Base-by-base conservation (phyloP, 495 filamentous ascomycete species). In the Aspergillus baeticus region DNA sequence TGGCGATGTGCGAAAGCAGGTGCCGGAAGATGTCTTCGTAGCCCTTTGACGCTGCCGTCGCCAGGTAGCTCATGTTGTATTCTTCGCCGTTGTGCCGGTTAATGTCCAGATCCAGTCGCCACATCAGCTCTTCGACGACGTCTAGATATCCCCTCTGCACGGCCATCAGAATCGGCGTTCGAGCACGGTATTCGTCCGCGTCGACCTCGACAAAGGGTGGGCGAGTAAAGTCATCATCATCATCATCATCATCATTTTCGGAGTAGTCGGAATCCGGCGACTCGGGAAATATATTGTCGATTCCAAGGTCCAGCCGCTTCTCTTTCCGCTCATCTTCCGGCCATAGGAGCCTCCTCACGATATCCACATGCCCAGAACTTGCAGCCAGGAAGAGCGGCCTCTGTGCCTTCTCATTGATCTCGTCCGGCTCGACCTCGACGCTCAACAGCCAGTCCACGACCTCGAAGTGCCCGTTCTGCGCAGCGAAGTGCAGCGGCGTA, bases 351-450 rank as follows among this genome's bases (percentile, higher is more conserved):
- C 2, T 13, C 0, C 36, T 22, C 34, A 50, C 33, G 8, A 26
- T 14, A 14, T 15, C 47, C 1, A 11, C 31, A 29, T 29, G 11
- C 4, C 47, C 47, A n/a, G 18, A 10, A 38, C 47, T 50, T 1
- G 47, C 47, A 6, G 47, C 47, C 6, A 23, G 34, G 34, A 50
- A 50, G 5, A 50, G 18, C 20, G 47, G 34, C 34, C 33, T 50
- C 34, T 38, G 47, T 0, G 14, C 20, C 1, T 6, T 11, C 7
- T 38, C n/a, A 14, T 50, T 50, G 6, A 5, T 14, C 34, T 38
- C 47, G 34, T 38, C 34, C 1, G 34, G 34, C 6, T n/a, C 6
- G 18, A 35, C 6, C 0, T 15, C 18, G 18, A 6, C 15, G 10
- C 21, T 11, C 13, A 50, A 20, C 5, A 50, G 10, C 6, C 20